These are phyloP conservation scores for Arthrobotrys sphaeroides DNA, from an alignment of 2,329 filamentous ascomycete genomes.

Conservation along the genomic window DNA sequence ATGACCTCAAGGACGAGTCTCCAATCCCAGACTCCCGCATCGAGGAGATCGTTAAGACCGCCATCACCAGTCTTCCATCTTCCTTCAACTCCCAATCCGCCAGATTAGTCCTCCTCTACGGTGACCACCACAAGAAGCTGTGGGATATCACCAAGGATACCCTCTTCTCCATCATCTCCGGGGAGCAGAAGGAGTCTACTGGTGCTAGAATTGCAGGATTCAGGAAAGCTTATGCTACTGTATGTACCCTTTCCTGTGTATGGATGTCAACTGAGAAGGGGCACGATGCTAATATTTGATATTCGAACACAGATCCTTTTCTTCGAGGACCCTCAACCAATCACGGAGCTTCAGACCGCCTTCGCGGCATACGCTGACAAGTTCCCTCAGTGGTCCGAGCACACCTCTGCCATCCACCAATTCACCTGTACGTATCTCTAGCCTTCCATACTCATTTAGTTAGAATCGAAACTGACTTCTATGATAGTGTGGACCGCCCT, in stretches of 20 bases:
- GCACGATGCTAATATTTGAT: not conserved
- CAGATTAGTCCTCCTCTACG: conserved; percentile 79
- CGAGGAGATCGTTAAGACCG: conserved; percentile 71
- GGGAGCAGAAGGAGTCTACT: conserved; percentile 68
- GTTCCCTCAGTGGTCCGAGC: conserved; percentile 79
- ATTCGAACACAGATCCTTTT: conserved; percentile 70
- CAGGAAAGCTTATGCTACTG: conserved; percentile 77
- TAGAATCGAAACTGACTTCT: not conserved
- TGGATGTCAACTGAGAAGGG: not conserved
- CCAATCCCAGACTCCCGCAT: conserved; percentile 69
- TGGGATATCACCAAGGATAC: conserved; percentile 77
- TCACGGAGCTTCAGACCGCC: conserved; percentile 73
- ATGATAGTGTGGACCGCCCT: conserved; percentile 78
- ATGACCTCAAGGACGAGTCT: conserved; percentile 73
- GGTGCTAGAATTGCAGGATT: conserved; percentile 68
- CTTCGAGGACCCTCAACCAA: conserved; percentile 78
- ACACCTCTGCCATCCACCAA: conserved; percentile 85
- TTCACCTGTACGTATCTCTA: conserved; percentile 65
- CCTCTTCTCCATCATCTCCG: conserved; percentile 75
- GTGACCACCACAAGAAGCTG: conserved; percentile 83
- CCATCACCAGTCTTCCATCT: conserved; percentile 75
- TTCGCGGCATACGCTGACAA: conserved; percentile 79
- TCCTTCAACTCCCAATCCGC: conserved; percentile 87
- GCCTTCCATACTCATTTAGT: no score
- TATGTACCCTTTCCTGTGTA: conserved; percentile 63